These are phyloP conservation scores for Ananas comosus DNA, from an alignment of 176 grass and related monocot genomes.

Conservation along the genomic window DNA sequence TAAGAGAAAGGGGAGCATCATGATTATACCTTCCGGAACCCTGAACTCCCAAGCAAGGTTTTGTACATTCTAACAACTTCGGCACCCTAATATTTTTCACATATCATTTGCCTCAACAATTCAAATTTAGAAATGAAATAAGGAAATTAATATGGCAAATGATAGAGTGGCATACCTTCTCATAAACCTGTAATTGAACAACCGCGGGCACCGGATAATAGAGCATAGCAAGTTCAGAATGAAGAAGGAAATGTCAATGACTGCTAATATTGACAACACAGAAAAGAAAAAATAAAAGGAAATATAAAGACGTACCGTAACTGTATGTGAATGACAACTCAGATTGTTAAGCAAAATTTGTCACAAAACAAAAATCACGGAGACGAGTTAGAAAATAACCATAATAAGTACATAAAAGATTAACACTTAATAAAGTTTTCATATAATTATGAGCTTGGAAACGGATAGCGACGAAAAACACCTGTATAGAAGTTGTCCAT, in stretches of 20 bases:
- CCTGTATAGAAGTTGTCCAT: constrained; percentile 99
- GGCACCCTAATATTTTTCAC: constrained; percentile 51
- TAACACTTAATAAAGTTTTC: background rate
- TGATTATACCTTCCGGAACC: constrained; percentile 67
- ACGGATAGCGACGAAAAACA: constrained; percentile 27
- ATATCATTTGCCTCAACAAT: constrained; percentile 15
- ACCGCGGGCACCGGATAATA: constrained; percentile 20
- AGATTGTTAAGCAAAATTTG: constrained; percentile 25
- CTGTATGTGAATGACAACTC: constrained; percentile 25
- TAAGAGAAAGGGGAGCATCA: background rate
- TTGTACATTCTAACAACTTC: constrained; percentile 99
- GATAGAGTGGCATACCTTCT: constrained; percentile 53
- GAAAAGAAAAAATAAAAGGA: constrained; percentile 6
- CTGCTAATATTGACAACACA: constrained; percentile 17
- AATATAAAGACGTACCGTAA: constrained; percentile 48
- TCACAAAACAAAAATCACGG: constrained; percentile 9
- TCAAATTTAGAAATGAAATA: constrained; percentile 5
- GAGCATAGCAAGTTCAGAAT: constrained; percentile 6
- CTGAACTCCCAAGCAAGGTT: constrained; percentile 86
- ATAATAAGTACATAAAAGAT: constrained; percentile 8
- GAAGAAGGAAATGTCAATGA: constrained; percentile 7
- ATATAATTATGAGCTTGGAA: constrained; percentile 9
- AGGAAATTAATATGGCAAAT: constrained; percentile 16
- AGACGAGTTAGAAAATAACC: background rate
- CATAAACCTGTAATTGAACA: constrained; percentile 69